Evolutionary conservation across 345 rosid species (phyloP).

Genomic region (Arabis hirsuta): DNA sequence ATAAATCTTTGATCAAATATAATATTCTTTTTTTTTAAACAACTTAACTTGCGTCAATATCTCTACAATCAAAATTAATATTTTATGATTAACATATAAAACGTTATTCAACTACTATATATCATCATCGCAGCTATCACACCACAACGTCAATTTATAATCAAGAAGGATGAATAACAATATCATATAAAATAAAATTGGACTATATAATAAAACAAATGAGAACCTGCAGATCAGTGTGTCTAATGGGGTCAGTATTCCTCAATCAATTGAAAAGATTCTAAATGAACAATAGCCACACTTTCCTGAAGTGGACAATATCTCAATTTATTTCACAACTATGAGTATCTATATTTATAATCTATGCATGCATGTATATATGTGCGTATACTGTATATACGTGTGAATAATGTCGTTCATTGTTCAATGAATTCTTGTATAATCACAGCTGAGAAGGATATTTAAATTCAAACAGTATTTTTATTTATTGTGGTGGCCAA

Average conservation of each 20-base stretch:
- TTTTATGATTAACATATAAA: conserved; percentile 3
- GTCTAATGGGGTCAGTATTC: conserved; percentile 39
- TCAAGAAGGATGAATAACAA: not conserved
- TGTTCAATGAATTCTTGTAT: conserved; percentile 28
- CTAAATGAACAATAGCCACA: conserved; percentile 38
- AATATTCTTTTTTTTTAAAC: not conserved
- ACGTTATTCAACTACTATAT: conserved; percentile 3
- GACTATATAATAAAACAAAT: conserved; percentile 14
- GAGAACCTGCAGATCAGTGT: conserved; percentile 25
- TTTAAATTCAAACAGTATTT: conserved; percentile 1
- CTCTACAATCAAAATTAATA: conserved; percentile 9
- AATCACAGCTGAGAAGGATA: conserved; percentile 7
- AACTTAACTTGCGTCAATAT: conserved; percentile 8
- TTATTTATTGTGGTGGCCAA: conserved; percentile 36
- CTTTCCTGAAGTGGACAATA: conserved; percentile 39
- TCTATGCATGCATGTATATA: conserved; percentile 5
- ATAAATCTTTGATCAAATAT: not conserved
- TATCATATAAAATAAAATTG: not conserved
- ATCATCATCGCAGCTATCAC: conserved; percentile 22
- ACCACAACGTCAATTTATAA: conserved; percentile 23
- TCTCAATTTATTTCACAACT: conserved; percentile 22
- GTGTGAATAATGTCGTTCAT: conserved; percentile 30
- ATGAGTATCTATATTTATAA: not conserved
- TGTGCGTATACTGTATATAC: not conserved
- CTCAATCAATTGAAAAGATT: conserved; percentile 41